Evolutionary conservation across 306 rosid species (phyloP).

Genomic region (Cucurbita pepo): DNA sequence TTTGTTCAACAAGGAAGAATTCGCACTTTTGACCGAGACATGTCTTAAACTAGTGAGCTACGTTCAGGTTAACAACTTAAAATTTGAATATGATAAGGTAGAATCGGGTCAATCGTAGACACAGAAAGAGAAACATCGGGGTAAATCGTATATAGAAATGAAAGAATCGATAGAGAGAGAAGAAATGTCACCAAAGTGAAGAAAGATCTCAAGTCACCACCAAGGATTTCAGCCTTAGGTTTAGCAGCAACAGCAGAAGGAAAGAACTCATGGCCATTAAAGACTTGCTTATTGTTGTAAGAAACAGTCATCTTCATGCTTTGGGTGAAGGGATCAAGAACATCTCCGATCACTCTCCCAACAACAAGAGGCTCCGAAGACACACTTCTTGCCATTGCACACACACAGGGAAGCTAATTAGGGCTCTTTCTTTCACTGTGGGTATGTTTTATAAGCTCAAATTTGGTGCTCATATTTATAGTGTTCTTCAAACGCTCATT

Average conservation of each 20-base stretch:
- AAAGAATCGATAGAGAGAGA: no score
- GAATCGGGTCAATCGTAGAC: no score
- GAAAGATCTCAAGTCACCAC: constrained; percentile 69
- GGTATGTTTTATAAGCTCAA: neutral
- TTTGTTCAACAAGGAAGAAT: no score
- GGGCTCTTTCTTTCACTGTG: no score
- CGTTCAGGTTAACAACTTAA: no score
- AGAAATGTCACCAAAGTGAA: constrained; percentile 46
- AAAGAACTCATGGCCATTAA: constrained; percentile 59
- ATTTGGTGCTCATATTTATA: neutral
- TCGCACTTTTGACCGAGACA: no score
- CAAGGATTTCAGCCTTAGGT: constrained; percentile 68
- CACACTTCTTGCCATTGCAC: constrained; percentile 27
- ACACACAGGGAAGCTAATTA: neutral
- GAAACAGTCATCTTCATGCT: constrained; percentile 33
- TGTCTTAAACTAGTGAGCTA: no score
- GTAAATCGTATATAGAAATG: no score
- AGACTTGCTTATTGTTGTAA: constrained; percentile 47
- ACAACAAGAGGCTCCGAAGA: constrained; percentile 38
- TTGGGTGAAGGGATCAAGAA: constrained; percentile 50
- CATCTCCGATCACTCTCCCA: constrained; percentile 84
- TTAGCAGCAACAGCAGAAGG: constrained; percentile 43
- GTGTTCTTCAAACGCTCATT: neutral
- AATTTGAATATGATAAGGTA: no score
- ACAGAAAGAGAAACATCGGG: no score